A percentile compares a stretch with the other conserved stretches of the same genome.
These are phyloP conservation scores for Mayamaea pseudoterrestris DNA, from an alignment of 108 stramenopile genomes.

Conservation along the genomic window DNA sequence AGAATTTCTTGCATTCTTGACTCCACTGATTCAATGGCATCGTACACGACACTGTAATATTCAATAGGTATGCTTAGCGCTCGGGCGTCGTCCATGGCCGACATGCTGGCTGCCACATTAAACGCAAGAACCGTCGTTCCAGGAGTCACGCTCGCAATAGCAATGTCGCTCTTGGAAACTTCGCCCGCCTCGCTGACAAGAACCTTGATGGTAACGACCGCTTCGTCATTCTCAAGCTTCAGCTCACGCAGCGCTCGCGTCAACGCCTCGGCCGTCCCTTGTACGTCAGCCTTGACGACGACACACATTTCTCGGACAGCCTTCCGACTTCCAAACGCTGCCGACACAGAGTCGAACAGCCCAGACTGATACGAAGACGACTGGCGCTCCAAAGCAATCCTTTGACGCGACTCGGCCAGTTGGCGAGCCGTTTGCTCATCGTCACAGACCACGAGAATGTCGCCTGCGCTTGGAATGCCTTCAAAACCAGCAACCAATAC, in stretches of 20 bases:
- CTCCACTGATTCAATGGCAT: constrained; percentile 90
- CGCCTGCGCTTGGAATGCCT: constrained; percentile 83
- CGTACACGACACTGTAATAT: constrained; percentile 90
- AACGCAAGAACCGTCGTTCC: constrained; percentile 88
- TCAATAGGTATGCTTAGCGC: constrained; percentile 65
- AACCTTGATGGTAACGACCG: constrained; percentile 75
- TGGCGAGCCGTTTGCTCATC: constrained; percentile 73
- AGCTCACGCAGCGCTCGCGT: constrained; percentile 76
- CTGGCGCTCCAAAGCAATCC: constrained; percentile 61
- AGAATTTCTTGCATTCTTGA: constrained; percentile 84
- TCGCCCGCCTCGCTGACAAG: constrained; percentile 86
- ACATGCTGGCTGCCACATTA: constrained; percentile 74
- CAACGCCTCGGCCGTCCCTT: constrained; percentile 91
- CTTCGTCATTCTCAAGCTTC: constrained; percentile 77
- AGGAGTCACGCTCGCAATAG: constrained; percentile 80
- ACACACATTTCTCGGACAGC: constrained; percentile 81
- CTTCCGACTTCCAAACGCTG: constrained; percentile 55
- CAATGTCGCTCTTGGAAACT: constrained; percentile 89
- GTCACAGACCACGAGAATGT: constrained; percentile 68
- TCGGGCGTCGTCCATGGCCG: constrained; percentile 86
- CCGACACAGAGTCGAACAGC: constrained; percentile 66
- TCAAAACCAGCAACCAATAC: constrained; percentile 79
- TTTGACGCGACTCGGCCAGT: constrained; percentile 53
- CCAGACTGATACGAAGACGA: constrained; percentile 65
- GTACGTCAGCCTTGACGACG: constrained; percentile 91